These are phyloP conservation scores for Scedosporium aurantiacum DNA, from an alignment of 2,329 filamentous ascomycete species.

Conservation along the genomic window DNA sequence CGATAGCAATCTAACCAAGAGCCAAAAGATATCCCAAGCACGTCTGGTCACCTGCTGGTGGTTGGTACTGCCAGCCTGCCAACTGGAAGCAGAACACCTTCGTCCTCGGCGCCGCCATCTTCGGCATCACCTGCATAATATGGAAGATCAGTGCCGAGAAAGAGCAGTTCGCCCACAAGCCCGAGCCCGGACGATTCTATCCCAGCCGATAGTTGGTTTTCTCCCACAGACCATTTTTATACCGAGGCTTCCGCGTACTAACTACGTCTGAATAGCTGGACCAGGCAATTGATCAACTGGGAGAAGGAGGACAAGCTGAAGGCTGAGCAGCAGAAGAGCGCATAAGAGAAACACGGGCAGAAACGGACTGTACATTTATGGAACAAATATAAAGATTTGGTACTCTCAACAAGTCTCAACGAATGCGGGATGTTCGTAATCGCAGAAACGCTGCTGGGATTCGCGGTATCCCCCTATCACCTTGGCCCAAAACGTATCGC, in stretches of 20 bases:
- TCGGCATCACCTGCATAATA: conserved; percentile 55
- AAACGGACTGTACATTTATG: conserved; percentile 1
- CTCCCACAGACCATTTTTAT: neutral
- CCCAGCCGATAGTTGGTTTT: conserved; percentile 70
- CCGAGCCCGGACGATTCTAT: conserved; percentile 66
- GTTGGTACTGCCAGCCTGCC: conserved; percentile 88
- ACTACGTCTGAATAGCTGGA: conserved; percentile 26
- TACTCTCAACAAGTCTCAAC: neutral
- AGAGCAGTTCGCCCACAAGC: conserved; percentile 64
- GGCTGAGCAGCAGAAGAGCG: conserved; percentile 13
- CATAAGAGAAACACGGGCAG: neutral
- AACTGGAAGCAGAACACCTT: conserved; percentile 95
- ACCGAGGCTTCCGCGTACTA: conserved; percentile 10
- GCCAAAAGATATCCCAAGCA: conserved; percentile 79
- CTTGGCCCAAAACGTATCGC: too few species aligned
- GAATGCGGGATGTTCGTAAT: too few species aligned
- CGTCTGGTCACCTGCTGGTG: conserved; percentile 96
- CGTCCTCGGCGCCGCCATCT: conserved; percentile 56
- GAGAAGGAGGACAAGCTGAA: conserved; percentile 30
- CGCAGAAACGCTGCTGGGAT: too few species aligned
- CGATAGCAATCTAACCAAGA: conserved; percentile 11
- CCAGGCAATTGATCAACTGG: conserved; percentile 33
- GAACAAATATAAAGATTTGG: conserved; percentile 2
- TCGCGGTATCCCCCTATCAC: too few species aligned
- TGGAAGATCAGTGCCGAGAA: conserved; percentile 65